A percentile compares a stretch with the other conserved stretches of the same genome.
Conservation (phyloP, 805 yeast species). For the Monosporozyma unispora region DNA sequence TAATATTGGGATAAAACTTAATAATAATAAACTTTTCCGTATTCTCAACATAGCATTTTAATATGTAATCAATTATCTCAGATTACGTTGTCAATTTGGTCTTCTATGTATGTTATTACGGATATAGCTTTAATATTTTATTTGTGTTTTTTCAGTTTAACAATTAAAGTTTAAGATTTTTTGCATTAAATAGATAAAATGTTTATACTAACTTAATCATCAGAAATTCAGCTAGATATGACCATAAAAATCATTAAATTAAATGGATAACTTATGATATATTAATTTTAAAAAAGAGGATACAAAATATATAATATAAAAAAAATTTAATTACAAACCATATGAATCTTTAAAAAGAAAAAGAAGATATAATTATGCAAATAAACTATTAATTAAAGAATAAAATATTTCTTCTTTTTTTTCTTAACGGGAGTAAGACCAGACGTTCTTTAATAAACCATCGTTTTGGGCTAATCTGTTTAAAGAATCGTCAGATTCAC, state of each 20-base stretch:
- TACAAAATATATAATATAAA: background rate
- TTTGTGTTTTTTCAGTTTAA: background rate
- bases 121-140: too few species aligned
- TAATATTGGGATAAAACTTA: background rate
- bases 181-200: too few species aligned
- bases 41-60: background rate
- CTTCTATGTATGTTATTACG: background rate
- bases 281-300: background rate
- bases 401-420: background rate
- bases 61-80: background rate
- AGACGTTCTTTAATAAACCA: slow-evolving; percentile 94
- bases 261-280: background rate
- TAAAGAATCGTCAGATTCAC: slow-evolving; percentile 98
- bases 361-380: background rate
- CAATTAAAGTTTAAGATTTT: background rate
- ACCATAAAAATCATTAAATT: background rate
- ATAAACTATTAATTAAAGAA: background rate
- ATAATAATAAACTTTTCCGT: background rate
- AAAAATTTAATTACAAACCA: background rate
- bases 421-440: slow-evolving; percentile 84
- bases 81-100: background rate
- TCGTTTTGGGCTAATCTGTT: slow-evolving; percentile 99
- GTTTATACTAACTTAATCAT: too few species aligned
- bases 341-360: background rate
- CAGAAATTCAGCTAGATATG: too few species aligned